Conservation (phyloP, 2,329 filamentous ascomycete genomes). For the Rhexocercosporidium sp. region DNA sequence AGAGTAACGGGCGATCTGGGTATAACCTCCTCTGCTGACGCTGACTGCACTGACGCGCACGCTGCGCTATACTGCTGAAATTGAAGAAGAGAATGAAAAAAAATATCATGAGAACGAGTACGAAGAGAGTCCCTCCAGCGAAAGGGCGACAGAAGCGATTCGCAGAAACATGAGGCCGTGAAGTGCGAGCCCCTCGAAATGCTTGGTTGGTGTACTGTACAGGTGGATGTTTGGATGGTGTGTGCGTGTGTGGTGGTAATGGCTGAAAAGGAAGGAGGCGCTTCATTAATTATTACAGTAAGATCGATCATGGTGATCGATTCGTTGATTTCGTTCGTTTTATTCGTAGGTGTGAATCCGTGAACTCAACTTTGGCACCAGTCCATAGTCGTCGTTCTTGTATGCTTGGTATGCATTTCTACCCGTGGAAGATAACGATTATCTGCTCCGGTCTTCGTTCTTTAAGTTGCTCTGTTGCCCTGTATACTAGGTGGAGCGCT, state of each 20-base stretch:
- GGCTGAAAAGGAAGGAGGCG: neutral
- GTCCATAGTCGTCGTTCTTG: constrained; percentile 32
- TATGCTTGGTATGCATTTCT: neutral
- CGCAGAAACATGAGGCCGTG: neutral
- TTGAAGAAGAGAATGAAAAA: constrained; percentile 4
- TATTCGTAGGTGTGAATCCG: neutral
- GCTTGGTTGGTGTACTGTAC: too few relatives aligned
- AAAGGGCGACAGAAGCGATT: neutral
- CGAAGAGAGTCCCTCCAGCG: neutral
- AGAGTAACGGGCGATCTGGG: constrained; percentile 20
- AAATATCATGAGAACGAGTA: neutral
- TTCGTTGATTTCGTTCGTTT: constrained; percentile 10
- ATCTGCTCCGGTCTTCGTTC: neutral
- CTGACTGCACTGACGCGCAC: too few relatives aligned
- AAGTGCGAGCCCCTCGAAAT: neutral
- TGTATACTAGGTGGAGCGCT: neutral
- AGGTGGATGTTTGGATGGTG: neutral
- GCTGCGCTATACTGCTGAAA: neutral
- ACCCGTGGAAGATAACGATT: neutral
- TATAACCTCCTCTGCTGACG: constrained; percentile 28
- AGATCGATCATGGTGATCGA: constrained; percentile 20
- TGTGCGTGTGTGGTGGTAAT: neutral
- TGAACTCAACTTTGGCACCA: constrained; percentile 30
- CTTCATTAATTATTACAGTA: constrained; percentile 32
- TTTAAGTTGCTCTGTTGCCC: neutral